These are phyloP conservation scores for Fusarium nodosum DNA, from an alignment of 2,329 filamentous ascomycete species.

Conservation along the genomic window DNA sequence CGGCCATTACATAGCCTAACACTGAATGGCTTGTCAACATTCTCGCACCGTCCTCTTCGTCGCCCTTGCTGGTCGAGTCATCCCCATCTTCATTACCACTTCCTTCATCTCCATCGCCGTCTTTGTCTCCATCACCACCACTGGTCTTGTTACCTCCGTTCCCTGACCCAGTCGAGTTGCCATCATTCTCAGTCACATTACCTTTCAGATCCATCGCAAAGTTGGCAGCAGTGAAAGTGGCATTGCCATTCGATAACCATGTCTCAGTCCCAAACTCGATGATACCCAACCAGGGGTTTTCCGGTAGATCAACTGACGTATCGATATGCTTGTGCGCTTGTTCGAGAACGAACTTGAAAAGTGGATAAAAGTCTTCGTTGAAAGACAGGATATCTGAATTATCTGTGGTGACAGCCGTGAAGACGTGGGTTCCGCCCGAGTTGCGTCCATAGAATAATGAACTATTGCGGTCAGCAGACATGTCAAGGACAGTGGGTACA, in stretches of 20 bases:
- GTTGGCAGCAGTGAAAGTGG: conserved; percentile 47
- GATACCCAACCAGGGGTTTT: conserved; percentile 41
- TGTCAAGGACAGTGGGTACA: accelerated
- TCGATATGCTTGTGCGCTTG: conserved; percentile 35
- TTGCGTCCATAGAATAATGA: conserved; percentile 46
- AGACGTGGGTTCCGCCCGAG: conserved; percentile 45
- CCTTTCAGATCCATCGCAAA: conserved; percentile 43
- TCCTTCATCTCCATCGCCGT: neutral
- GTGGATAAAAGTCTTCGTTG: conserved; percentile 45
- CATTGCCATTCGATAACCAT: conserved; percentile 45
- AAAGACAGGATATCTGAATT: conserved; percentile 42
- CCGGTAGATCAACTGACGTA: conserved; percentile 36
- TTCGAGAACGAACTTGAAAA: conserved; percentile 46
- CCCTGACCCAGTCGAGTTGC: neutral
- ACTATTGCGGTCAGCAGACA: conserved; percentile 2
- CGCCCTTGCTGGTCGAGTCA: conserved; percentile 13
- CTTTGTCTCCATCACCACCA: neutral
- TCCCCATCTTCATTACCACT: neutral
- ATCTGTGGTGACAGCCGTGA: conserved; percentile 38
- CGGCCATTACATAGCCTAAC: conserved; percentile 27
- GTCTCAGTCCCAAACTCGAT: conserved; percentile 48
- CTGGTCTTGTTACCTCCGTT: neutral
- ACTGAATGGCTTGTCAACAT: conserved; percentile 6
- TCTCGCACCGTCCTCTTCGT: conserved; percentile 33
- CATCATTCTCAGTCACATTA: neutral